Evolutionary conservation across 1,284 basidiomycete species (phyloP), one percentile per base, ranked within the genome.

Genomic region (Trichosporon sp.): DNA sequence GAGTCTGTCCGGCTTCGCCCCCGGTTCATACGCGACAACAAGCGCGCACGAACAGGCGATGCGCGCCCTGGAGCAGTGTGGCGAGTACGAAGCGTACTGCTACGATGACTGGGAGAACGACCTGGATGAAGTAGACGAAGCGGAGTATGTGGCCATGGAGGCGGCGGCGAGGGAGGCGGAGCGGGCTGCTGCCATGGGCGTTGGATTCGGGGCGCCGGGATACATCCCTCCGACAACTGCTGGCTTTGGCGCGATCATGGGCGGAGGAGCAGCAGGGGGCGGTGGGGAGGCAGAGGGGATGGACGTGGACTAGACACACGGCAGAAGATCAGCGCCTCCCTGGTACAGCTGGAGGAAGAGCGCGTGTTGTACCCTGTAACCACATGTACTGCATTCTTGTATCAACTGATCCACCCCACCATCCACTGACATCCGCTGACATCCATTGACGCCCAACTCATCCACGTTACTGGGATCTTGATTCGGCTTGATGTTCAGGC

Each of bases 21-120:
- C 51, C 4, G 51, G 51, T 10, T 54, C 51, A 5, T 54, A 54
- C 19, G 1, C 51, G 4, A 16, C 32, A 6, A n/a, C 7, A 8
- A 35, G 14, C 31, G 56, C 26, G 3, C 14, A 63, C 14, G 59
- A 63, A 10, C 31, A 63, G 11, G 59, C 31, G 14, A 63, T 63
- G 59, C 59, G 59, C 59, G 32, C 32, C 14, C 32, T 35, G 16
- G 59, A 63, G 59, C 59, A 63, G 32, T 63, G 59, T 12, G 59
- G 59, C 59, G 59, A 63, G 59, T 63, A 63, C 59, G 59, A 63
- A 32, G 32, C 31, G 26, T 59, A 59, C 31, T 26, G 54, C 31
- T 37, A 63, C 59, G 59, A 63, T 31, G 59, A 37, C 31, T 63
- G 59, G 59, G 59, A 63, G 54, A 59, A 59, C 12, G 54, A 19